Evolutionary conservation across 257 asterid genomes (phyloP), one percentile per base, ranked within the genome.

Genomic region (Echites panduratus): DNA sequence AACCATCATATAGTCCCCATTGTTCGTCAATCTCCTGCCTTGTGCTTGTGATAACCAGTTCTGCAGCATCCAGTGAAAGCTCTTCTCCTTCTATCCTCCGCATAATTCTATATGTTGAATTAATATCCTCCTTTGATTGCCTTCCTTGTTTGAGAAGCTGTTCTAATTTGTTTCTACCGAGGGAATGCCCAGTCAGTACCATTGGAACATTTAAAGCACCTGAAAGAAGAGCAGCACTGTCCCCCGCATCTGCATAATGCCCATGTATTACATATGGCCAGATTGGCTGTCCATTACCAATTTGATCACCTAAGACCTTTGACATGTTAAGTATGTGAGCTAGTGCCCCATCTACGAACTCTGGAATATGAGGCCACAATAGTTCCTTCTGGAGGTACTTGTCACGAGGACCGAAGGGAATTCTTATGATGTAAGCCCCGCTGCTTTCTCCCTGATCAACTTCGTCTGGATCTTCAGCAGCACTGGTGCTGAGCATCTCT

Each of bases 211-310:
- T 91, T 45, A 91, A 79, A 40, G 96, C 92, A 26, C 96, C 97
- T 3, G 96, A 89, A 68, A 91, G 90, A 29, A 87, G 95, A 73
- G 97, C 96, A 20, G 96, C 96, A 66, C 90, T 86, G 74, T 91
- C 97, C 79, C 97, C 96, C 22, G 94, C 97, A 83, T 91, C 97
- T 1, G 97, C 96, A 75, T 91, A 91, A 79, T 91, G 97, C 20
- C 92, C 97, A 6, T 91, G 97, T 66, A 91, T 86, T 29, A 91
- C 96, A 59, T 87, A 87, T 0, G 96, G 97, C 96, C 97, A 89
- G 22, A 91, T 88, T 0, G 97, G 94, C 53, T 87, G 87, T 8
- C 90, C 94, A 19, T 76, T 81, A 32, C 91, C 91, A 8, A 91
- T 84, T 79, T 91, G 94, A 71, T 89, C 96, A 2, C 97, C 89